Percentiles rank a stretch among this genome's conserved stretches.
These are phyloP conservation scores for Monosporascus cannonballus DNA, from an alignment of 2,329 filamentous ascomycete genomes.

Conservation along the genomic window DNA sequence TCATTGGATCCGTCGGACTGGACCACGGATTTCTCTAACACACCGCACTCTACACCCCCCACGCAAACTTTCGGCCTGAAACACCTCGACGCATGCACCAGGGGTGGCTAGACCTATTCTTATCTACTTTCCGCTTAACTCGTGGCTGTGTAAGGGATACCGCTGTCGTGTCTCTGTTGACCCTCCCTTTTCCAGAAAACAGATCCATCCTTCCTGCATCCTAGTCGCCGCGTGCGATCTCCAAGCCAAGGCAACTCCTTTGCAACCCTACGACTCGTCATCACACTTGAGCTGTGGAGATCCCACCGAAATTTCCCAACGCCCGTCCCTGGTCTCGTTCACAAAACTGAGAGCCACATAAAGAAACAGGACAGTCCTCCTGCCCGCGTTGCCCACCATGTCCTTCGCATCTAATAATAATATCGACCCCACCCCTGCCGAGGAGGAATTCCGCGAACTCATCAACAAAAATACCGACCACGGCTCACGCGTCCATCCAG, in stretches of 20 bases:
- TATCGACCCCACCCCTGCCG: slow-evolving; percentile 46
- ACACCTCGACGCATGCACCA: slow-evolving; percentile 31
- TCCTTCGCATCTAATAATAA: slow-evolving; percentile 27
- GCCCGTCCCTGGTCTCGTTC: background rate
- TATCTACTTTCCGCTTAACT: background rate
- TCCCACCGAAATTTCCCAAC: background rate
- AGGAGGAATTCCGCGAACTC: slow-evolving; percentile 62
- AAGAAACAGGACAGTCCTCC: slow-evolving; percentile 13
- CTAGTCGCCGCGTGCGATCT: background rate
- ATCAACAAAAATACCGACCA: slow-evolving; percentile 48
- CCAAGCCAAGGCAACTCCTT: background rate
- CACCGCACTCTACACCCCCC: slow-evolving; percentile 9
- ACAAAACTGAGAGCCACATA: slow-evolving; percentile 7
- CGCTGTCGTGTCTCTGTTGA: too few relatives aligned
- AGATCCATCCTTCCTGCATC: background rate
- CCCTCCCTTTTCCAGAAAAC: too few relatives aligned
- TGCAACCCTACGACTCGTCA: background rate
- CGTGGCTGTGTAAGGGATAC: background rate
- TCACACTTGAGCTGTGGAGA: background rate
- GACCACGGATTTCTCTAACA: slow-evolving; percentile 15
- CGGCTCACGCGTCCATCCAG: slow-evolving; percentile 45
- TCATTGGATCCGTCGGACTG: background rate
- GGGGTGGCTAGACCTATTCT: background rate
- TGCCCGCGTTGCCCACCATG: slow-evolving; percentile 34
- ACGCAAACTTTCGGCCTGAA: slow-evolving; percentile 25